A percentile compares a stretch with the other conserved stretches of the same genome.
Conservation (phyloP, 345 rosid genomes). For the Turritis glabra region DNA sequence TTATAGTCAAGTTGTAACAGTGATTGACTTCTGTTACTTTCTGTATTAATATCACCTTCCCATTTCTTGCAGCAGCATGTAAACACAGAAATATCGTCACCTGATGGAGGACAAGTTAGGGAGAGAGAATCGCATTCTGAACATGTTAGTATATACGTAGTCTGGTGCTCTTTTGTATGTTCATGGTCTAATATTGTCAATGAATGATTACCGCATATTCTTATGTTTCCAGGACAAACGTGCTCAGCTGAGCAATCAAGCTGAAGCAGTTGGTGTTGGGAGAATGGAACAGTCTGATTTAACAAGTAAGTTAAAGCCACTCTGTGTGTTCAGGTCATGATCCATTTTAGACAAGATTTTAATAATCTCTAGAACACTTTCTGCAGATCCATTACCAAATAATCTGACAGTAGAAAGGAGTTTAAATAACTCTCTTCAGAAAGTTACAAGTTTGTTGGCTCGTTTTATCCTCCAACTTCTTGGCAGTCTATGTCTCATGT, state of each 20-base stretch:
- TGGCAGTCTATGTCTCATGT: constrained; percentile 50
- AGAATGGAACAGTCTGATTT: constrained; percentile 40
- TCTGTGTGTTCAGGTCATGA: background rate
- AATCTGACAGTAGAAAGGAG: constrained; percentile 35
- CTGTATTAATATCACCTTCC: constrained; percentile 12
- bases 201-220: background rate
- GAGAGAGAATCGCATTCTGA: constrained; percentile 28
- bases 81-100: constrained; percentile 32
- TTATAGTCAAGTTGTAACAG: constrained; percentile 12
- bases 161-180: constrained; percentile 23
- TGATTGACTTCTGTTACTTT: background rate
- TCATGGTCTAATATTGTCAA: background rate
- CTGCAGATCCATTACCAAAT: constrained; percentile 52
- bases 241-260: constrained; percentile 33
- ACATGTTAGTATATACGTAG: constrained; percentile 23
- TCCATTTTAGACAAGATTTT: constrained; percentile 6
- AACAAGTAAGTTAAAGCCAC: constrained; percentile 43
- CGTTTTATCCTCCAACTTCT: constrained; percentile 52
- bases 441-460: constrained; percentile 39
- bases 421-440: constrained; percentile 37
- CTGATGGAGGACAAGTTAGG: constrained; percentile 27
- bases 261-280: constrained; percentile 41
- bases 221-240: constrained; percentile 30
- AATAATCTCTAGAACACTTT: constrained; percentile 11
- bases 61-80: constrained; percentile 24